phyloP scores from a whole-genome alignment of 257 asterid genomes.

The Lycium ferocissimum region DNA sequence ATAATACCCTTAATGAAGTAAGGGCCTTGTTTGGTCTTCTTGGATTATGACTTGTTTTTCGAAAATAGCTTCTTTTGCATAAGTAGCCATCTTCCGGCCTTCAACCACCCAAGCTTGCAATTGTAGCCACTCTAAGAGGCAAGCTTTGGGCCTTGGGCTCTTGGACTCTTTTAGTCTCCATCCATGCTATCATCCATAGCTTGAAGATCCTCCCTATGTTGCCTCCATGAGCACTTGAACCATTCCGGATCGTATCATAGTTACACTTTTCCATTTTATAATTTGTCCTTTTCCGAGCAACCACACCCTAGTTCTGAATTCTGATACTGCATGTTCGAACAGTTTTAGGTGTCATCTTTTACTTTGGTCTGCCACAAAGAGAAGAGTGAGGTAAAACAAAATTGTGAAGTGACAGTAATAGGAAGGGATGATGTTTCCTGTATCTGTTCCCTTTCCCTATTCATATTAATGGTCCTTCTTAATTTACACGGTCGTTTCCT shows the following conservation, averaged over 20 bases:
- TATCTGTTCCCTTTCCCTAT: not conserved
- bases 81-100: too few species aligned
- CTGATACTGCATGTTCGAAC: constrained; percentile 12
- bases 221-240: too few species aligned
- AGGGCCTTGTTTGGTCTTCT: too few species aligned
- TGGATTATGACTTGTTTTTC: too few species aligned
- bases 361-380: not conserved
- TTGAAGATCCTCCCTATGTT: too few species aligned
- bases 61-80: too few species aligned
- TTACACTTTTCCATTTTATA: not conserved
- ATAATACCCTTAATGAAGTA: too few species aligned
- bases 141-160: too few species aligned
- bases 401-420: not conserved
- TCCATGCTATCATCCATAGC: too few species aligned
- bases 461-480: constrained; percentile 6
- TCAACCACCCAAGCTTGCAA: too few species aligned
- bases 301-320: constrained; percentile 19
- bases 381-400: not conserved
- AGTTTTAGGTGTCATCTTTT: constrained; percentile 10
- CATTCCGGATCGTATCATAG: not conserved
- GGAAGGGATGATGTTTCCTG: constrained; percentile 20
- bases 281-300: not conserved
- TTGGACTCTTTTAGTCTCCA: too few species aligned
- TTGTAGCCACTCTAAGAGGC: too few species aligned
- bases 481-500: not conserved